Evolutionary conservation across 129 eudicot genomes (phyloP), one percentile per base, ranked within the genome.

Genomic region (Solidago caesia): DNA sequence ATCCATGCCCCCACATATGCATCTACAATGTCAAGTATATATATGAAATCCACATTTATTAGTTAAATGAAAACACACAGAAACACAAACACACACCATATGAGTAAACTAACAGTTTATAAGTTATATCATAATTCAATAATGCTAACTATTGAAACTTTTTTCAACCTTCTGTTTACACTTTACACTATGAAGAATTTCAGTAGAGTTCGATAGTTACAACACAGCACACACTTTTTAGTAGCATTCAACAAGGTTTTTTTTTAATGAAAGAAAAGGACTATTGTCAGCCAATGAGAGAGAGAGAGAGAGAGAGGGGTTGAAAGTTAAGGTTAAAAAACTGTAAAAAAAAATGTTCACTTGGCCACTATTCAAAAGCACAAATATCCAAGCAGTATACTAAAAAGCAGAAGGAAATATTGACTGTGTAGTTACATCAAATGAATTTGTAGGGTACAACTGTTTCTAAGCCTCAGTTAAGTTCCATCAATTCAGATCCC

Each of bases 1-100:
- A 88, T 68, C 92, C 92, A 79, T 88, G 92, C 68, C 92, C 92
- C 92, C 92, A 88, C 92, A 88, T 88, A 68, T 88, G 92, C 92
- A 88, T 88, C 92, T 88, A 77, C 80, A 78, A 5, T 27, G 13
- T 55, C n/a, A 44, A 26, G 2, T 47, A 62, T 67, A 56, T 10
- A 4, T 55, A 59, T 15, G 44, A 42, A 46, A 58, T 53, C 70
- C 59, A 77, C 44, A 39, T 6, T 45, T 44, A 55, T 47, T 33
- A 33, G 39, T 3, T 2, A 33, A 33, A 33, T 33, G 39, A 33
- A 1, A 33, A 33, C 39, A 21, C 21, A 21, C 21, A 6, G 67
- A 10, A 56, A n/a, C n/a, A 56, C 68, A 45, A 45, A 56, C n/a
- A 13, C 73, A 65, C 73, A 43, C 56, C 10, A 0, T 26, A 4